These are phyloP conservation scores for Gynandropsis gynandra DNA, from an alignment of 345 rosid genomes.

Conservation along the genomic window DNA sequence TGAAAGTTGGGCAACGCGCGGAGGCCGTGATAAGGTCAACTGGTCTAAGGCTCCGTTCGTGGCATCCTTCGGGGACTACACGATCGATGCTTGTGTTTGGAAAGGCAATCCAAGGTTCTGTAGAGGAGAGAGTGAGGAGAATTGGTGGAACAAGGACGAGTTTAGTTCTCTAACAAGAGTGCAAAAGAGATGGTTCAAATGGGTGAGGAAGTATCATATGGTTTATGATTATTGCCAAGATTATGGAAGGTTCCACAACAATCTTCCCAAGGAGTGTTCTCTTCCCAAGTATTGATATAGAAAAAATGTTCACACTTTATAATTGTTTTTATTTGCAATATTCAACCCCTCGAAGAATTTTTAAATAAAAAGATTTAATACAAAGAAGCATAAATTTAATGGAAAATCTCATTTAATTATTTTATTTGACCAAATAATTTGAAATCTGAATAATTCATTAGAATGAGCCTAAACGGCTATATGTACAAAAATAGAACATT, in stretches of 20 bases:
- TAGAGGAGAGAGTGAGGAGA: conserved; percentile 36
- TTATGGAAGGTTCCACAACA: conserved; percentile 47
- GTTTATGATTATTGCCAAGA: conserved; percentile 82
- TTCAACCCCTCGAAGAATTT: too few species aligned
- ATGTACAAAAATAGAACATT: too few species aligned
- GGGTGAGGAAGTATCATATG: conserved; percentile 72
- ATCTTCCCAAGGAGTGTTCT: conserved; percentile 68
- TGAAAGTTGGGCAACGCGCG: conserved; percentile 81
- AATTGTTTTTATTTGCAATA: too few species aligned
- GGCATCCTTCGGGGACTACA: conserved; percentile 57
- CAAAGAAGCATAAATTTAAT: too few species aligned
- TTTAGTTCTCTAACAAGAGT: conserved; percentile 39
- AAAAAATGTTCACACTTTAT: too few species aligned
- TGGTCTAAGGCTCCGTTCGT: conserved; percentile 77
- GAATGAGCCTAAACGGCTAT: too few species aligned
- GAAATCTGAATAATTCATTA: too few species aligned
- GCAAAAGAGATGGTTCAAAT: conserved; percentile 69
- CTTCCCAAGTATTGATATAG: conserved; percentile 50
- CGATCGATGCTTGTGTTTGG: conserved; percentile 70
- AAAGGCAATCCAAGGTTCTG: conserved; percentile 53
- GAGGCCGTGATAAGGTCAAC: conserved; percentile 63
- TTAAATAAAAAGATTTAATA: too few species aligned
- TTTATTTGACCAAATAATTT: too few species aligned
- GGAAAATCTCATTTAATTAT: too few species aligned
- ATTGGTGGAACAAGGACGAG: conserved; percentile 66